Evolutionary conservation across 495 filamentous ascomycete genomes (phyloP).

Genomic region (Neurospora terricola): DNA sequence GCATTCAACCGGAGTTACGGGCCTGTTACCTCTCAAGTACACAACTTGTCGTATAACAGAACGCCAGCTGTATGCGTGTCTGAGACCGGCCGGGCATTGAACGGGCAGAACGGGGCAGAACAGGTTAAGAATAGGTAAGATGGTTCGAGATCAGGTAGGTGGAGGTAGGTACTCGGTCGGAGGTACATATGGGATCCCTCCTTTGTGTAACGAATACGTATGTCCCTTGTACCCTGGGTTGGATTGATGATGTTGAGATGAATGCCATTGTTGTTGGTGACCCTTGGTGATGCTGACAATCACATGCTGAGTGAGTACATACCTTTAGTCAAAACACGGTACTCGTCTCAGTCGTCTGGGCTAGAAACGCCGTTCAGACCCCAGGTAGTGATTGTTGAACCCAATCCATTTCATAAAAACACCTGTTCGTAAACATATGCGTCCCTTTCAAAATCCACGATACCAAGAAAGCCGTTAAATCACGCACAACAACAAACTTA

Average conservation of each 20-base stretch:
- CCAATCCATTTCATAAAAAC: not conserved
- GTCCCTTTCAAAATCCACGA: not conserved
- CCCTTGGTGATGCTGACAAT: too few species aligned
- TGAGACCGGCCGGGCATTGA: not conserved
- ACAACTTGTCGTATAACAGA: not conserved
- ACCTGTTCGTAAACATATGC: not conserved
- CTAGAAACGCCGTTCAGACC: too few species aligned
- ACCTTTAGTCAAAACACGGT: not conserved
- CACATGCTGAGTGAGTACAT: not conserved
- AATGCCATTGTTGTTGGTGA: too few species aligned
- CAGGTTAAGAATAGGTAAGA: not conserved
- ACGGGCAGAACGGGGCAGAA: not conserved
- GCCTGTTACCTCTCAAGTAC: not conserved
- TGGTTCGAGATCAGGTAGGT: not conserved
- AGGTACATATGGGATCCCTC: not conserved
- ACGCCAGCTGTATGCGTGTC: not conserved
- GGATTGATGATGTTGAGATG: too few species aligned
- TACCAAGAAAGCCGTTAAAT: not conserved
- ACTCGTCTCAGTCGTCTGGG: too few species aligned
- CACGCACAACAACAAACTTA: not conserved
- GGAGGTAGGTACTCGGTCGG: too few species aligned
- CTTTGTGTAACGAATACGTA: not conserved
- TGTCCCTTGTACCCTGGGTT: too few species aligned
- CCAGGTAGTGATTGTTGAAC: not conserved
- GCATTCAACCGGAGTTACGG: not conserved